Evolutionary conservation across 1,284 basidiomycete genomes (phyloP), one percentile per base, ranked within the genome.

Genomic region (Trichosporon sp.): DNA sequence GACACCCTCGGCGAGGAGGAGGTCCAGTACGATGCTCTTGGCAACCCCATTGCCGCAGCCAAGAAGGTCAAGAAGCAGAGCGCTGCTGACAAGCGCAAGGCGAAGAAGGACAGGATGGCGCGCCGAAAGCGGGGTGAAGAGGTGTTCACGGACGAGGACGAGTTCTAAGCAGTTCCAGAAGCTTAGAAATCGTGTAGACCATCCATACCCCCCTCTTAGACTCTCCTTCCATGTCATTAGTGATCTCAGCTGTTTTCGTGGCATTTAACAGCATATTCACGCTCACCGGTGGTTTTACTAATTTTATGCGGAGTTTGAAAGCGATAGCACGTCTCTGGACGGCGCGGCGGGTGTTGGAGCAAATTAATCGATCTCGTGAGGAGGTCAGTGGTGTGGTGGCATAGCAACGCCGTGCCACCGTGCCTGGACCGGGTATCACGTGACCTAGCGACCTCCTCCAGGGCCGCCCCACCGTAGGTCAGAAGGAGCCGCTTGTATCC

Each of bases 81-180:
- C 15, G 86, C 93, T 29, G 81, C 88, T 51, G 95, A 98, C 82
- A 87, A 88, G 67, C 89, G 95, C 73, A 97, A 97, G 78, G 83
- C 81, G 76, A 97, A 96, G 92, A 97, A 97, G 89, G 94, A 95
- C 76, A 91, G 95, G 70, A 93, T 97, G 85, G 92, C 92, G 76
- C 86, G 91, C 82, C 89, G 89, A 67, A 83, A 83, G 80, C 68
- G 81, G 67, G 83, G 81, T 66, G 81, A 82, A 76, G 82, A 82
- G 76, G 77, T 71, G 11, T 73, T 68, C 47, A 65, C 62, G 15
- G 72, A 73, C 51, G 68, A 70, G 29, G 70, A 68, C 29, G 70
- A 67, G 62, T 56, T 66, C 29, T 68, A 64, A 42, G 7, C 35
- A 13, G 38, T 42, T 42, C 18, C 38, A 42, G 38, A n/a, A 42